phyloP scores from a whole-genome alignment of 2,329 filamentous ascomycete species.

The Fragosphaeria purpurea region DNA sequence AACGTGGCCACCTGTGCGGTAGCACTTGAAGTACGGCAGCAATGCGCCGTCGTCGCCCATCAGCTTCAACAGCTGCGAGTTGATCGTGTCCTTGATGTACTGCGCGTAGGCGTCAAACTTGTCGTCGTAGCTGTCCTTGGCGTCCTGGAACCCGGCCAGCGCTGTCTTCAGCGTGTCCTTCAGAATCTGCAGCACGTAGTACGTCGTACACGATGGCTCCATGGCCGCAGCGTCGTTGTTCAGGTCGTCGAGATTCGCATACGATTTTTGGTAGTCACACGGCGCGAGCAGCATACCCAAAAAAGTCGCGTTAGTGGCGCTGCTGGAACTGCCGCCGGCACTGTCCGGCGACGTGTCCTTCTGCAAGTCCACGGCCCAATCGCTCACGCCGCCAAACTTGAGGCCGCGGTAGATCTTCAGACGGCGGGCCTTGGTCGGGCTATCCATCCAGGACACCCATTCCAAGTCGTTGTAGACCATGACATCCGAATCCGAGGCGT shows the following conservation, averaged over 20 bases:
- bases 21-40: not conserved
- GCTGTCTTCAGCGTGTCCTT: not conserved
- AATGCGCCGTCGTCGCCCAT: not conserved
- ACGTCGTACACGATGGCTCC: not conserved
- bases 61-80: not conserved
- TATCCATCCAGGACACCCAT: slow-evolving; percentile 2
- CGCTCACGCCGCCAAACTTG: slow-evolving; percentile 4
- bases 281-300: no score
- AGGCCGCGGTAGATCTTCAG: not conserved
- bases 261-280: no score
- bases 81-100: not conserved
- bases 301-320: no score
- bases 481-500: not conserved
- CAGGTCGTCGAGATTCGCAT: not conserved
- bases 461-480: slow-evolving; percentile 4
- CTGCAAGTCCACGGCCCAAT: slow-evolving; percentile 6
- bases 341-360: no score
- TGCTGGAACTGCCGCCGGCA: no score
- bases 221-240: not conserved
- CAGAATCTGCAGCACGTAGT: not conserved
- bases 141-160: not conserved
- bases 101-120: not conserved
- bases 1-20: no score
- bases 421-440: not conserved
- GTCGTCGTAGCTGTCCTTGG: not conserved